phyloP scores from a whole-genome alignment of 2,329 filamentous ascomycete genomes.

The Boeremia exigua region DNA sequence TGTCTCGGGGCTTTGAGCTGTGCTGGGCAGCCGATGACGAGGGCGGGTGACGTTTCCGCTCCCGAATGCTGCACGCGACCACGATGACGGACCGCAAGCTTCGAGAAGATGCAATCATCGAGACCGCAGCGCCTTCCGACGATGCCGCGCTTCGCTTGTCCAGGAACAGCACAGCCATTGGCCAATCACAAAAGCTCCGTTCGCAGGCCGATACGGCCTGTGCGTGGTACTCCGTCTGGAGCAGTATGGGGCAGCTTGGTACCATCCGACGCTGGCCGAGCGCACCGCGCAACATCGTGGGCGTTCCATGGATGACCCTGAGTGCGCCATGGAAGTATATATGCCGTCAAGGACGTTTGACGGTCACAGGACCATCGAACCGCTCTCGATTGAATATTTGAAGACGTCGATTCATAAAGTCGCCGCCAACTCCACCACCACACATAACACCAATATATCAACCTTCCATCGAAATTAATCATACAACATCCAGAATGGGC shows the following conservation, averaged over 20 bases:
- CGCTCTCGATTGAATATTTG: slow-evolving; percentile 9
- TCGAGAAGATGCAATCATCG: neutral
- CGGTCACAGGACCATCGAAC: slow-evolving; percentile 11
- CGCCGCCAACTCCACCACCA: neutral
- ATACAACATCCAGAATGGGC: slow-evolving; percentile 21
- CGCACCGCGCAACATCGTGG: slow-evolving; percentile 24
- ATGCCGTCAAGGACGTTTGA: slow-evolving; percentile 22
- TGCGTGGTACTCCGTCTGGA: slow-evolving; percentile 11
- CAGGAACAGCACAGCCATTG: slow-evolving; percentile 15
- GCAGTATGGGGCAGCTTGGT: slow-evolving; percentile 14
- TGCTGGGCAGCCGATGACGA: slow-evolving; percentile 2
- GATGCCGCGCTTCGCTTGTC: slow-evolving; percentile 1
- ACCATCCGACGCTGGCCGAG: slow-evolving; percentile 40
- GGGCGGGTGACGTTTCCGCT: slow-evolving; percentile 1
- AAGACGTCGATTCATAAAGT: slow-evolving; percentile 1
- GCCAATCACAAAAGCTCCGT: slow-evolving; percentile 15
- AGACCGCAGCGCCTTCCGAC: slow-evolving; percentile 5
- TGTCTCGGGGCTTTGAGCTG: neutral
- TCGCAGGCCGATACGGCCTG: slow-evolving; percentile 6
- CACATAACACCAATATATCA: slow-evolving; percentile 3
- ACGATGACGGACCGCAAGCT: neutral
- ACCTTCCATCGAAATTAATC: neutral
- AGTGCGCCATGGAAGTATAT: slow-evolving; percentile 29
- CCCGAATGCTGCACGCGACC: slow-evolving; percentile 9
- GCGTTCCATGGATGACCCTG: slow-evolving; percentile 15